Evolutionary conservation across 1,284 basidiomycete genomes (phyloP), one percentile per base, ranked within the genome.

Genomic region (Melampsora americana): DNA sequence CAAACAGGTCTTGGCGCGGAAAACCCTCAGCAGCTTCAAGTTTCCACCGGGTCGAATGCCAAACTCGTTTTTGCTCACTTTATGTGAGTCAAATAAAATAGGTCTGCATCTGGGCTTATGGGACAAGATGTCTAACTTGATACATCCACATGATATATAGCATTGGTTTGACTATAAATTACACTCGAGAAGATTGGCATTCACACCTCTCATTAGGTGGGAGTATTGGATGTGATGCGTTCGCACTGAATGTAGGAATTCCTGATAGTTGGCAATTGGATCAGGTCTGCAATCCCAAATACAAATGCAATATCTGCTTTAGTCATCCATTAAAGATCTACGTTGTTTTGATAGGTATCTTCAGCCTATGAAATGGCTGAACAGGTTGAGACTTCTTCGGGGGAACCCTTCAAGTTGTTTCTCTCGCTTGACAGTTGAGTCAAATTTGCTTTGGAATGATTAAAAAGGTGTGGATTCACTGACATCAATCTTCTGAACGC

Each of bases 61-160:
- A 73, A 66, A 66, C 39, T 73, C 5, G 70, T 73, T 35, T 73
- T 73, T 30, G 70, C 70, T 18, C 70, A 73, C n/a, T 73, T 73
- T 20, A 73, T 73, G 70, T 73, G 5, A 23, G 70, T 65, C 16
- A 50, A n/a, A 2, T 50, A n/a, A 42, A 2, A 23, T 56, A 68
- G 23, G 5, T 14, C 23, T 0, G 7, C 3, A 28, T 64, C 23
- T 14, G 39, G 1, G 28, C 11, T 30, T 3, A 11, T 23, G 30
- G 39, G 30, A 62, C 18, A 53, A 14, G 5, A 26, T 2, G 62
- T 28, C 5, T 70, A 60, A 42, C n/a, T 26, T 32, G 28, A 61
- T 11, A 12, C 9, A 16, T 70, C 7, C n/a, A 23, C 28, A 14
- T 56, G 1, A 56, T 48, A 20, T 1, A 20, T 5, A 67, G 72